Base-by-base conservation (phyloP, 495 filamentous ascomycete species). In the Parachaetomium inaequale region DNA sequence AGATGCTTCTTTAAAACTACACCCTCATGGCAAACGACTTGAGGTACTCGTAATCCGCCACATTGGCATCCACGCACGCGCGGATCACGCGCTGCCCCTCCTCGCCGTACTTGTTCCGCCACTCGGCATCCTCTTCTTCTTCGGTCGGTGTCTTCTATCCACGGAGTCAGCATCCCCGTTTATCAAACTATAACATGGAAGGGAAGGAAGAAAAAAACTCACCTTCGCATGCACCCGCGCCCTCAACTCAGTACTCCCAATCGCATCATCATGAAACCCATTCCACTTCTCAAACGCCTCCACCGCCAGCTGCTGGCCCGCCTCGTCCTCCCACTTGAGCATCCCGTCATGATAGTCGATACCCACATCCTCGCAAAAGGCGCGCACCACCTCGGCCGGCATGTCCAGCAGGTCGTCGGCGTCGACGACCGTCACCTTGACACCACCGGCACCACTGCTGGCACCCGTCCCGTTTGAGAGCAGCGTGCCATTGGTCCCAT, bases 201-300 rank as follows among this genome's bases (percentile, higher is more conserved):
- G 10, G 29, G n/a, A 36, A 14, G 32, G n/a, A 38, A 42, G n/a
- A 40, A 26, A 34, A 29, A 14, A 43, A 82, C 90, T 81, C 84
- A 96, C 92, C 68, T 89, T 83, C 43, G 68, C 73, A 42, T 72
- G 58, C 28, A 68, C 70, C 70, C 92, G 77, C 17, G 90, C 82
- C 66, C 85, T 87, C 65, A 98, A 74, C 45, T 83, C 85, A 53
- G 79, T 87, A 63, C 88, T 93, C 55, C 87, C 77, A 63, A 98
- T 89, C 19, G 91, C 94, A 79, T 97, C 93, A 55, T 98, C 89
- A 69, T 98, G 94, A 73, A 96, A 98, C 0, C 93, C 94, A 58
- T 85, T 86, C 94, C 94, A 98, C 77, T 98, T 98, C 76, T 90
- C 90, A 76, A 98, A 98, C 21, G 82, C 82, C 57, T 82, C 81